Evolutionary conservation across 306 rosid species (phyloP), one percentile per base, ranked within the genome.

Genomic region (Quercus alba): DNA sequence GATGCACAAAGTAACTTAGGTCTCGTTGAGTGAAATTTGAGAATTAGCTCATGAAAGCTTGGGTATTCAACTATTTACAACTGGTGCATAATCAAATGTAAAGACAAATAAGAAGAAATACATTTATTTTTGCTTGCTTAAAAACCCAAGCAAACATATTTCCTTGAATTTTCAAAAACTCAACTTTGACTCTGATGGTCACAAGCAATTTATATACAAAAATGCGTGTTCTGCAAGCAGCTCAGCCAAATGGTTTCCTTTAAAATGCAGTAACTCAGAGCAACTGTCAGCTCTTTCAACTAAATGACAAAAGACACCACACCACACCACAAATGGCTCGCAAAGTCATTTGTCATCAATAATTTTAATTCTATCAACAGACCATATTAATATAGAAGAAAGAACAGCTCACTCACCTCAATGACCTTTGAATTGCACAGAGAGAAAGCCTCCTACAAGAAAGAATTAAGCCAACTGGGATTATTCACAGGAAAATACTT

Each of bases 391-490:
- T 67, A 9, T 57, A 20, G 72, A 66, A 81, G 26, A 74, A 73
- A 68, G 56, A 75, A 56, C 46, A 68, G 73, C 35, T 73, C 18
- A 77, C 91, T 88, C 85, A 91, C 99, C 99, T 91, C 95, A 80
- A 93, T 78, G 73, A 88, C 90, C 86, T 90, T 88, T 7, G 92
- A 88, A 84, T 92, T 90, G 79, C 95, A 94, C 26, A 94, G 89
- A 85, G 94, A 88, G 89, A 94, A 93, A 25, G 97, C 77, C 86
- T 93, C 97, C 99, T 93, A 78, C 78, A 91, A 85, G 74, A 62
- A 75, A 25, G 20, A 49, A 77, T 66, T 33, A 56, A 76, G 23
- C 20, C 49, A 55, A 64, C 14, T 52, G 3, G 10, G 73, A 81
- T 78, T 84, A 70, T 17, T 75, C 57, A 71, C 52, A 28, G 10